Evolutionary conservation across 257 asterid genomes (phyloP), one percentile per base, ranked within the genome.

Genomic region (Echium plantagineum): DNA sequence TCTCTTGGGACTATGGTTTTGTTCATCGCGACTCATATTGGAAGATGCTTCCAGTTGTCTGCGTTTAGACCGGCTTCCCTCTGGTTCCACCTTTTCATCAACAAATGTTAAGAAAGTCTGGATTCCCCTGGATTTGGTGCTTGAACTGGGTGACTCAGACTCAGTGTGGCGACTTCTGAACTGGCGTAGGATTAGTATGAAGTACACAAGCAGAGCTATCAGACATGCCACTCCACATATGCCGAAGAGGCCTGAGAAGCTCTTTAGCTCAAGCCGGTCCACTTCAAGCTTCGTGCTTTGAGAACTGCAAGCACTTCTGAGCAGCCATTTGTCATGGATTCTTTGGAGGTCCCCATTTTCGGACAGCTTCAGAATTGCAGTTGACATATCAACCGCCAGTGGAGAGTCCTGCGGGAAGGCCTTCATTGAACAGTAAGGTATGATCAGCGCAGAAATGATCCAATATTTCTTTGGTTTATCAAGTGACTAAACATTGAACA

Each of bases 391-490:
- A 19, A 75, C 63, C 1, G 86, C 81, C 62, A 83, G 72, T 15
- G 90, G 84, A 38, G 90, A 83, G 48, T 83, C 90, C 52, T 82
- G 77, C 0, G 90, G 86, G 64, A 83, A 83, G 57, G 86, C 90
- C 90, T 82, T 9, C 5, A 18, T 66, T 21, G 24, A 46, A 59
- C 20, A 59, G 31, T 21, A 61, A 58, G 18, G 32, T 22, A 52
- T 10, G 47, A 26, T 48, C 28, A 21, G 28, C 38, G 5, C 21
- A 32, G 35, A 20, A n/a, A 17, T 19, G 49, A 42, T 2, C 10
- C 17, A 1, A 42, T 10, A 13, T 42, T 42, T 42, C 49, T 42
- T 12, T 1, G 49, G 16, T 42, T 0, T 15, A 13, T 42, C 12
- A 42, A 13, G 46, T 8, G 46, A 7, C 9, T 9, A 7, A 35